These are phyloP conservation scores for Nidularia sp. DNA, from an alignment of 768 basidiomycete genomes.

Conservation along the genomic window DNA sequence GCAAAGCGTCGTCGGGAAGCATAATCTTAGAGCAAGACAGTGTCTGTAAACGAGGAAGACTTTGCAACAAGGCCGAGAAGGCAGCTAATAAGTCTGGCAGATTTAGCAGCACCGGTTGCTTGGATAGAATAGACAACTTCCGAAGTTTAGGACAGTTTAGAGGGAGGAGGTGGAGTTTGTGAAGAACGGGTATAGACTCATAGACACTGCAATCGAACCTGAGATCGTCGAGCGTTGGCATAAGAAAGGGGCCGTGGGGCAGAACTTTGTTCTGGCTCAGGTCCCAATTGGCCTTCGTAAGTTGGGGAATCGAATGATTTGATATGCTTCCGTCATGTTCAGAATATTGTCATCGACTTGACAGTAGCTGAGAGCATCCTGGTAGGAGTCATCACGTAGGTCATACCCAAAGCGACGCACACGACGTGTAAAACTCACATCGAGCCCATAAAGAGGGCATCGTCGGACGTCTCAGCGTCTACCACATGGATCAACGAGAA, in stretches of 20 bases:
- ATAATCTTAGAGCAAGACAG: background rate
- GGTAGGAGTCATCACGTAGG: too few species aligned
- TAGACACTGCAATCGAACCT: background rate
- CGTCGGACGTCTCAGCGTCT: too few species aligned
- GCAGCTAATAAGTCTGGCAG: background rate
- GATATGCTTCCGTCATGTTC: background rate
- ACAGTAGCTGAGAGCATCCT: too few species aligned
- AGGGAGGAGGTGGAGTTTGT: background rate
- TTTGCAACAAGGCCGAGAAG: background rate
- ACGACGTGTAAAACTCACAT: background rate
- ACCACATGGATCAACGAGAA: too few species aligned
- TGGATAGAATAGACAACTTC: background rate
- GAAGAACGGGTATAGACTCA: background rate
- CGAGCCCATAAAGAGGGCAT: background rate
- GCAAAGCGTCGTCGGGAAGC: background rate
- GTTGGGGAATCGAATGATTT: background rate
- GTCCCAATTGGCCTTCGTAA: background rate
- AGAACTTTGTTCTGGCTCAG: background rate
- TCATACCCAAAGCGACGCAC: background rate
- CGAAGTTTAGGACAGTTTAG: background rate
- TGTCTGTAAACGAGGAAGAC: background rate
- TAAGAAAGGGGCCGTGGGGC: background rate
- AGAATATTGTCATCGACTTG: background rate
- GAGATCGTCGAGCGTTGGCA: background rate
- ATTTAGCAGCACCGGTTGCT: background rate